Conservation (phyloP, 2,329 filamentous ascomycete genomes). For the Claviceps cyperi region DNA sequence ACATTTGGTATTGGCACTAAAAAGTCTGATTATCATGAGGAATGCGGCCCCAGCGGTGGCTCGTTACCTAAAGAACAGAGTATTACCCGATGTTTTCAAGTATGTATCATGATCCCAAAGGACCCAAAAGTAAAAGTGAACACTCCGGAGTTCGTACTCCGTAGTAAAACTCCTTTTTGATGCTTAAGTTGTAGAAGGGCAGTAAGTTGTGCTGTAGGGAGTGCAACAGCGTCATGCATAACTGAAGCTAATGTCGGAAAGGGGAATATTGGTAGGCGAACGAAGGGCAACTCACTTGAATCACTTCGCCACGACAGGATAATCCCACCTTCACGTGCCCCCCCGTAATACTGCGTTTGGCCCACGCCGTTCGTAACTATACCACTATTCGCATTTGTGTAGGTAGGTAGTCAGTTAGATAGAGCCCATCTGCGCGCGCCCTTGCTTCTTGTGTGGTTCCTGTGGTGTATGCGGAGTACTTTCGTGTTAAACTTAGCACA, state of each 20-base stretch:
- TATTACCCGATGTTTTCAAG: not conserved
- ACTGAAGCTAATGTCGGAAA: not conserved
- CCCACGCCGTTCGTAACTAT: not conserved
- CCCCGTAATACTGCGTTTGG: not conserved
- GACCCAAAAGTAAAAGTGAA: not conserved
- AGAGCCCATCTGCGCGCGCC: not conserved
- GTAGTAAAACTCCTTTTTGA: not conserved
- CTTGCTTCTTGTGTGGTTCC: not conserved
- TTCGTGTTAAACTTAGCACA: not conserved
- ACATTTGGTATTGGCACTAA: not conserved
- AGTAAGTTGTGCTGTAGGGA: not conserved
- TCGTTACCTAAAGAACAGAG: not conserved
- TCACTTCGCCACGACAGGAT: not conserved
- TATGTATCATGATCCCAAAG: not conserved
- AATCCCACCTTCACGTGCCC: not conserved
- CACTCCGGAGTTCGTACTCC: not conserved
- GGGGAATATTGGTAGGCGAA: not conserved
- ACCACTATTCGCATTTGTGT: too few relatives aligned
- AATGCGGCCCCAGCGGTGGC: conserved; percentile 1
- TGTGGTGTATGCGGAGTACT: not conserved
- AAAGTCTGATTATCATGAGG: conserved; percentile 3
- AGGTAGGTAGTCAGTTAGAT: not conserved
- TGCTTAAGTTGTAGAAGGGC: not conserved
- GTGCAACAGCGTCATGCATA: not conserved
- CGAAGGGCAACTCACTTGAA: not conserved